phyloP scores from a whole-genome alignment of 768 basidiomycete genomes.

The Phlebiopsis flavidoalba region DNA sequence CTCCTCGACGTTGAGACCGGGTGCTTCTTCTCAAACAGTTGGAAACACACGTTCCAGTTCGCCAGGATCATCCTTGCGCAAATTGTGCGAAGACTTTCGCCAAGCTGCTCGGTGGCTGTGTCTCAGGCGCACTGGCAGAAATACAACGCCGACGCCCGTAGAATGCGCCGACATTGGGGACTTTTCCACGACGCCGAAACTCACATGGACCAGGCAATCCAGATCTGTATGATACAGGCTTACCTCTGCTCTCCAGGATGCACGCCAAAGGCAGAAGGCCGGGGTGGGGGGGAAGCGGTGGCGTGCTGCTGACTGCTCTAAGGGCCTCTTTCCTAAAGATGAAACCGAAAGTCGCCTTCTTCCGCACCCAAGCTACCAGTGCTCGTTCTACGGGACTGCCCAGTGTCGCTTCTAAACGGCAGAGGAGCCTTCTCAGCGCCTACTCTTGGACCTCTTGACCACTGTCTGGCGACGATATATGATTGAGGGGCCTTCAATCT shows the following conservation, averaged over 20 bases:
- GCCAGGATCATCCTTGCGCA: neutral
- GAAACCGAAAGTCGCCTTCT: neutral
- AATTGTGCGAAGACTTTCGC: neutral
- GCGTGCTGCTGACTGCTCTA: neutral
- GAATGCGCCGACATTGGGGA: neutral
- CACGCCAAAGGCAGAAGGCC: neutral
- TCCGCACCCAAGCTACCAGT: neutral
- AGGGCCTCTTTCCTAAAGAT: neutral
- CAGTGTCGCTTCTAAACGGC: neutral
- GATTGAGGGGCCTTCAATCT: neutral
- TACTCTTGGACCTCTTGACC: neutral
- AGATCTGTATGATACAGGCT: neutral
- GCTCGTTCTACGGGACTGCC: neutral
- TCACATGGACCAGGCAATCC: neutral
- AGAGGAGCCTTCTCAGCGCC: neutral
- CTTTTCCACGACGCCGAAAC: neutral
- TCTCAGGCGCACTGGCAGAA: neutral
- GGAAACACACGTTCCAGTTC: neutral
- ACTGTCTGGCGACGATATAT: neutral
- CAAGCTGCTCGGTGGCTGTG: neutral
- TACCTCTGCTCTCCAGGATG: neutral
- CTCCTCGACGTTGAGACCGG: neutral
- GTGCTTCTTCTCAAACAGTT: neutral
- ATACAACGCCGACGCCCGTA: neutral
- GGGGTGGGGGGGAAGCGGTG: neutral